Base-by-base conservation (phyloP, 1,284 basidiomycete genomes). In the Tilletia setariae region DNA sequence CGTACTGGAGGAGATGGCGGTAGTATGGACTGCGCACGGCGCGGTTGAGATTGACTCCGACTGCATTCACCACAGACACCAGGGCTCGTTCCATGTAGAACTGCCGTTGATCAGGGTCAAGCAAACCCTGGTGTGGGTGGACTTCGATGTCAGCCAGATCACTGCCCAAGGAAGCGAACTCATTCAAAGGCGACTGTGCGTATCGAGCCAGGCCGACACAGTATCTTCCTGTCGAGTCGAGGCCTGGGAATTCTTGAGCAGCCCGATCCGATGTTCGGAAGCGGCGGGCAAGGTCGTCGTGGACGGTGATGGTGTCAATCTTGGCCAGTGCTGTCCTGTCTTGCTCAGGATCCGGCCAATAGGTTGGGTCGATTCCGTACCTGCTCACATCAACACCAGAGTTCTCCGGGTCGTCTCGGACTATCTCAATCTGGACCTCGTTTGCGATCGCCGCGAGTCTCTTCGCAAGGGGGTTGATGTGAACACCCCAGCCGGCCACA, bases 11-110 rank as follows among this genome's bases (percentile, higher is more conserved):
- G 66, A 98, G 87, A 63, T 90, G 86, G 74, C 91, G 90, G 77
- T 94, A 91, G 82, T 98, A 98, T 1, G 89, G 81, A 83, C 96
- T 92, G 1, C 88, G 88, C 32, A 93, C 89, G 40, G 93, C 92
- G 35, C 90, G 89, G 82, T 99, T 98, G 84, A 99, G 91, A 81
- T 98, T 94, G 56, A 98, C 93, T 28, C 96, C 96, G 71, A 94
- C 90, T 76, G 89, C 89, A 84, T 94, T 97, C 70, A 92, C 90
- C 21, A 91, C 86, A 78, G 97, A 93, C 66, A 96, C 92, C 49
- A 99, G 84, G 51, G 89, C 90, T 46, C 92, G 88, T 83, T 99
- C 96, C 40, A 98, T 87, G 9, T 90, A 88, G 16, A 86, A 84
- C 66, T 93, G 84, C 25, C 98, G 85, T 79, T 94, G 94, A 77